Evolutionary conservation across 2,329 filamentous ascomycete genomes (phyloP).

Genomic region (Phialophora macrospora): DNA sequence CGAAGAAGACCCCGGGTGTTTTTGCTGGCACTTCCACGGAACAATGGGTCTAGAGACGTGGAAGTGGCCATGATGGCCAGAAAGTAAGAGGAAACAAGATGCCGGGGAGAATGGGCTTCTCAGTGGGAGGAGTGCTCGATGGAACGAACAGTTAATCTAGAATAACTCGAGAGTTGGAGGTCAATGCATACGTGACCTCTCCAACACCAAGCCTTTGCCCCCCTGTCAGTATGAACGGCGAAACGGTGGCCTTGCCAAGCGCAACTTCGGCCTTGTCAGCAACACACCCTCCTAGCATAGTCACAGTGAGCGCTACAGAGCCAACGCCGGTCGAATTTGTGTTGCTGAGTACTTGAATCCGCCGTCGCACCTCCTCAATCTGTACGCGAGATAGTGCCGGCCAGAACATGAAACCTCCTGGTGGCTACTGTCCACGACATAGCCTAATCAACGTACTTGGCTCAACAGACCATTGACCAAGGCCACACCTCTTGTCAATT

Average conservation of each 20-base stretch:
- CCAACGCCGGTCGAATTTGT: not conserved
- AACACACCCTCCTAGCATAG: not conserved
- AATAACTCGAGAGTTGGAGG: slow-evolving; percentile 1
- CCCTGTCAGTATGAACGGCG: not conserved
- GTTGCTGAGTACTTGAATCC: not conserved
- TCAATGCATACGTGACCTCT: slow-evolving; percentile 15
- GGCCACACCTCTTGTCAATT: not conserved
- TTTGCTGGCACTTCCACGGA: slow-evolving; percentile 77
- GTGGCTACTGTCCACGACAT: not conserved
- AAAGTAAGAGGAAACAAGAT: slow-evolving; percentile 29
- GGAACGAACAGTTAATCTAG: not conserved
- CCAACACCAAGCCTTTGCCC: slow-evolving; percentile 9
- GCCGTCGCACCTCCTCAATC: not conserved
- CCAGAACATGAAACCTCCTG: not conserved
- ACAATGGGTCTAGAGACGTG: slow-evolving; percentile 59
- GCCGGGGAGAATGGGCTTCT: not conserved
- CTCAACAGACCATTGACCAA: not conserved
- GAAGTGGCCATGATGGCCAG: slow-evolving; percentile 54
- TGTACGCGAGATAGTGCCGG: not conserved
- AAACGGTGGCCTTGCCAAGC: slow-evolving; percentile 2
- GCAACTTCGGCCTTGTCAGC: not conserved
- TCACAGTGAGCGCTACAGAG: not conserved
- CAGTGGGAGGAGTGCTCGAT: not conserved
- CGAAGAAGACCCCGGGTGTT: slow-evolving; percentile 84
- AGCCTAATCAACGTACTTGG: not conserved